Evolutionary conservation across 73 alveolate species (phyloP).

Genomic region (Tetrahymena malaccensis): DNA sequence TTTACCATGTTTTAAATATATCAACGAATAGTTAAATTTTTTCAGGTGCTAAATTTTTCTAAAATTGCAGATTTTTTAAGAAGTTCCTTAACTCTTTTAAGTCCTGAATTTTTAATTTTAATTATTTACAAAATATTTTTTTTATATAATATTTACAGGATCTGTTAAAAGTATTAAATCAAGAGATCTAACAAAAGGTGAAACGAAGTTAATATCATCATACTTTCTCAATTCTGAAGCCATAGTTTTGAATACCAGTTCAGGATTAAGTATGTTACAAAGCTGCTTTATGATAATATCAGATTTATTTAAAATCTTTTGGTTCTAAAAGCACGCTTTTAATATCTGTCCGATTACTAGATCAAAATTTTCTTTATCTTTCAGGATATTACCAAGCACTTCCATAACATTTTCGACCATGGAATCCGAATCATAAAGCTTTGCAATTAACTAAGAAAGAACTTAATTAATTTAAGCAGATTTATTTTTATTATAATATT

Average conservation of each 20-base stretch:
- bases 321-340: slow-evolving; percentile 3
- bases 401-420: slow-evolving; percentile 26
- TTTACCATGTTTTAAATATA: not conserved
- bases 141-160: not conserved
- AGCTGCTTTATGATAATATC: slow-evolving; percentile 18
- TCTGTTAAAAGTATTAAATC: not conserved
- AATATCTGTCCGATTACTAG: slow-evolving; percentile 25
- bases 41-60: not conserved
- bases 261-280: slow-evolving; percentile 19
- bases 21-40: not conserved
- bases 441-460: slow-evolving; percentile 24
- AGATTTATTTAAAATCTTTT: slow-evolving; percentile 8
- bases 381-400: slow-evolving; percentile 14
- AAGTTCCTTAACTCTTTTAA: slow-evolving; percentile 11
- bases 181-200: not conserved
- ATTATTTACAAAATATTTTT: not conserved
- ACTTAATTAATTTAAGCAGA: slow-evolving; percentile 15
- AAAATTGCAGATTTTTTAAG: slow-evolving; percentile 5
- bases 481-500: slow-evolving; percentile 5
- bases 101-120: slow-evolving; percentile 9
- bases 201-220: slow-evolving; percentile 5
- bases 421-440: slow-evolving; percentile 29
- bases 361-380: slow-evolving; percentile 28
- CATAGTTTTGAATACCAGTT: slow-evolving; percentile 16
- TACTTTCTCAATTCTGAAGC: slow-evolving; percentile 21